Percentiles rank a stretch among this genome's conserved stretches.
phyloP scores from a whole-genome alignment of 805 yeast genomes.

The Kodamaea kaohsiungensis region DNA sequence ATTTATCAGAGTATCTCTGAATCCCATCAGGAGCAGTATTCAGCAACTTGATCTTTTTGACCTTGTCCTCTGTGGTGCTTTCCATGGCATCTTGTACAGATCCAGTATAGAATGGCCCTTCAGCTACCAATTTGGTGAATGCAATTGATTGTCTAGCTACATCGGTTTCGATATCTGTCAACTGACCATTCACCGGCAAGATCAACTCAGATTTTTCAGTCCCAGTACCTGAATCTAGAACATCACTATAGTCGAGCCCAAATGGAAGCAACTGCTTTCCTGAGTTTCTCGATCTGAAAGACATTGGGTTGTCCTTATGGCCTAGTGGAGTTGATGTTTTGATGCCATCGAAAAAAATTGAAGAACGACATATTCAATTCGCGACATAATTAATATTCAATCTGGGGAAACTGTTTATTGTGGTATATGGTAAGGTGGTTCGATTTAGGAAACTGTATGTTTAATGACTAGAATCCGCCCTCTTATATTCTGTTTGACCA shows the following conservation, averaged over 20 bases:
- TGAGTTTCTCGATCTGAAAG: constrained; percentile 52
- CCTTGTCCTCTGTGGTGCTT: constrained; percentile 13
- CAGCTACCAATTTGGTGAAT: constrained; percentile 52
- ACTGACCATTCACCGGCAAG: constrained; percentile 66
- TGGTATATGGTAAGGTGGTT: too few species aligned
- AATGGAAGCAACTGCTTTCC: constrained; percentile 61
- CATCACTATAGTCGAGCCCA: constrained; percentile 69
- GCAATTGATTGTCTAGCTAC: constrained; percentile 58
- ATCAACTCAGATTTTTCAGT: constrained; percentile 47
- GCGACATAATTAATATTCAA: background rate
- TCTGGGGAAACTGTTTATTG: background rate
- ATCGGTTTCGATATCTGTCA: constrained; percentile 50
- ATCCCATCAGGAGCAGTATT: constrained; percentile 57
- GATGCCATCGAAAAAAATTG: constrained; percentile 1
- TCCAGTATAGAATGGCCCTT: constrained; percentile 71
- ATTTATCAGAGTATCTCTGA: constrained; percentile 79
- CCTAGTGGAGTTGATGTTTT: background rate
- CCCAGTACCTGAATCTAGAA: constrained; percentile 36
- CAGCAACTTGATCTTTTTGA: constrained; percentile 17
- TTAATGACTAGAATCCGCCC: too few species aligned
- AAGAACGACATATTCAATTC: background rate
- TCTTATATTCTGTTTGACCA: too few species aligned
- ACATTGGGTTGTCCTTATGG: constrained; percentile 39
- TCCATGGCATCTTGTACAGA: constrained; percentile 34
- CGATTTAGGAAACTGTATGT: too few species aligned